Percentiles rank a stretch among this genome's conserved stretches.
Conservation (phyloP, 192 early-diverging fungal species). For the Linderina pennispora region DNA sequence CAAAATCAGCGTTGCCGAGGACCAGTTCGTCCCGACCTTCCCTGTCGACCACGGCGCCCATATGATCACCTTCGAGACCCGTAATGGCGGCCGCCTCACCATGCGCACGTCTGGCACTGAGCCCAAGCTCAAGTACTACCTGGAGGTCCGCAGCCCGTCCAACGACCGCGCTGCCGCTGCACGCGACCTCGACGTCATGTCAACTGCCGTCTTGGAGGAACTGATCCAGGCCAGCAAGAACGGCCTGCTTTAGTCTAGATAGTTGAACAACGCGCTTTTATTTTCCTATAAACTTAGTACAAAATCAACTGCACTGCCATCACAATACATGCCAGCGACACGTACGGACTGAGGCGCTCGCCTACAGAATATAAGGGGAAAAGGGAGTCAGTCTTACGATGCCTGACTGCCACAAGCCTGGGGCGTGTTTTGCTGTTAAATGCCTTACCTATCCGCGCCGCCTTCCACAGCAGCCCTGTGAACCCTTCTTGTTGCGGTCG, state of each 20-base stretch:
- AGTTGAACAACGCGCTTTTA: slow-evolving; percentile 3
- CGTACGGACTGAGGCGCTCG: slow-evolving; percentile 92
- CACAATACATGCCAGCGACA: slow-evolving; percentile 79
- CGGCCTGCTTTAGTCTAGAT: slow-evolving; percentile 2
- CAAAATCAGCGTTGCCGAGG: not conserved
- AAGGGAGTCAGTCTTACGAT: not conserved
- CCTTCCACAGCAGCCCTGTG: slow-evolving; percentile 92
- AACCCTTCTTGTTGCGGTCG: slow-evolving; percentile 88
- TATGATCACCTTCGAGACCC: slow-evolving; percentile 86
- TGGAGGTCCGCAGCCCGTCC: slow-evolving; percentile 50
- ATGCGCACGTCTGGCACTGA: slow-evolving; percentile 78
- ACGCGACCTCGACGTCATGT: slow-evolving; percentile 47
- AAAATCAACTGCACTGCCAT: slow-evolving; percentile 46
- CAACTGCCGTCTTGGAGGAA: slow-evolving; percentile 45
- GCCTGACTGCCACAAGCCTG: not conserved
- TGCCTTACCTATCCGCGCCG: slow-evolving; percentile 74
- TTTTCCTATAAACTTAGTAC: slow-evolving; percentile 8
- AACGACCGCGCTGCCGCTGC: slow-evolving; percentile 43
- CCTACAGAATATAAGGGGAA: slow-evolving; percentile 51
- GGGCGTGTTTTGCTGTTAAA: not conserved
- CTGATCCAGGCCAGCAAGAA: slow-evolving; percentile 29
- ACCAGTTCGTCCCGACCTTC: slow-evolving; percentile 55
- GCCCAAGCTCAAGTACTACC: slow-evolving; percentile 87
- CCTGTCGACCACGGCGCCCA: slow-evolving; percentile 72
- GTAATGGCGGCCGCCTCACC: slow-evolving; percentile 61